These are phyloP conservation scores for Escovopsis sp. DNA, from an alignment of 2,329 filamentous ascomycete genomes.

Conservation along the genomic window DNA sequence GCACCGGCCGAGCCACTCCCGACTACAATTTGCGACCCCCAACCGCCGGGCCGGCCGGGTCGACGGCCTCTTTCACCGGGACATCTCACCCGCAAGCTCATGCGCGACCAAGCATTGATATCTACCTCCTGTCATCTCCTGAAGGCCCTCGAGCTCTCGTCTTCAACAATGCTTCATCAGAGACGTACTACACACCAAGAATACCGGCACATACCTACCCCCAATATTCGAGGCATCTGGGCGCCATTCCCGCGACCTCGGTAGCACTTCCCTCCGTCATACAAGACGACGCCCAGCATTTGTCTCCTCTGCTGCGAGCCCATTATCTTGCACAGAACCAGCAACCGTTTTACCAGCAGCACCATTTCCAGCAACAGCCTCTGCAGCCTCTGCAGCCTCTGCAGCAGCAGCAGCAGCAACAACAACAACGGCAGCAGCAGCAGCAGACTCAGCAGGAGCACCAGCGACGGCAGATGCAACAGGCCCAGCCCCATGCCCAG, in stretches of 20 bases:
- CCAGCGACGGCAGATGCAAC: constrained; percentile 12
- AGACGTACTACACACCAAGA: constrained; percentile 37
- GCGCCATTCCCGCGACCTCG: neutral
- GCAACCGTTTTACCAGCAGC: constrained; percentile 10
- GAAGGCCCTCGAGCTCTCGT: constrained; percentile 43
- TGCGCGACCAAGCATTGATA: constrained; percentile 27
- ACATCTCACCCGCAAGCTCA: constrained; percentile 6
- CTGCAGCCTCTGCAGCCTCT: constrained; percentile 7
- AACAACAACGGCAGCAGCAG: constrained; percentile 14
- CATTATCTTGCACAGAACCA: constrained; percentile 6
- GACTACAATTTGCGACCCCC: constrained; percentile 23
- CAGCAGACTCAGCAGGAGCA: constrained; percentile 9
- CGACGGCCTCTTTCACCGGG: neutral
- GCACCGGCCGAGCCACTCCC: constrained; percentile 34
- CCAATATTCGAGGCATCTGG: no score
- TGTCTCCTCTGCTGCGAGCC: no score
- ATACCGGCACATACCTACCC: constrained; percentile 12
- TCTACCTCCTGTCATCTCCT: constrained; percentile 48
- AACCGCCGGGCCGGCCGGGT: constrained; percentile 10
- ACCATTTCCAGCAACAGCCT: neutral
- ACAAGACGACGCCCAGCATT: constrained; percentile 6
- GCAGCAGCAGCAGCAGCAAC: constrained; percentile 10
- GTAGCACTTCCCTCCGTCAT: constrained; percentile 8
- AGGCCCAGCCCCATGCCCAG: constrained; percentile 16
- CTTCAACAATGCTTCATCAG: constrained; percentile 33